Conservation (phyloP, 2,329 filamentous ascomycete genomes). For the Aureobasidium sp. region DNA sequence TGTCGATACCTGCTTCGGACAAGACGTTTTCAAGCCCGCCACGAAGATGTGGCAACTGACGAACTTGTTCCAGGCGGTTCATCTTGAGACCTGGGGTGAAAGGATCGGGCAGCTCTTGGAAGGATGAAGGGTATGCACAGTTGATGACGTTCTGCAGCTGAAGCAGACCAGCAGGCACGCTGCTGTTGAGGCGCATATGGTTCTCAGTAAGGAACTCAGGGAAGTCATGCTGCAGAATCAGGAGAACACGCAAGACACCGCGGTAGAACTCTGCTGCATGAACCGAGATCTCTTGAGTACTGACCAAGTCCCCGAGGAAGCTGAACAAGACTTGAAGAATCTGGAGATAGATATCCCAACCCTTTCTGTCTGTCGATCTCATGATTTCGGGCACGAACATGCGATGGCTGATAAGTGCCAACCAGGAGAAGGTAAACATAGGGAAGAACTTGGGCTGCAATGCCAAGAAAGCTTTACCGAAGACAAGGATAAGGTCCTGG, state of each 20-base stretch:
- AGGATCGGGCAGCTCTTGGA: slow-evolving; percentile 57
- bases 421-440: slow-evolving; percentile 78
- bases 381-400: slow-evolving; percentile 75
- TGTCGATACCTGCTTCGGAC: slow-evolving; percentile 44
- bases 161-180: slow-evolving; percentile 72
- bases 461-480: slow-evolving; percentile 63
- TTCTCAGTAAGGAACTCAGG: slow-evolving; percentile 87
- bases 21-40: slow-evolving; percentile 51
- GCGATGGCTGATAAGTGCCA: slow-evolving; percentile 73
- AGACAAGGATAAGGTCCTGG: slow-evolving; percentile 52
- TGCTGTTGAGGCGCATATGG: slow-evolving; percentile 71
- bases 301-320: slow-evolving; percentile 72
- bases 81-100: slow-evolving; percentile 66
- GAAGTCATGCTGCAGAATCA: slow-evolving; percentile 88
- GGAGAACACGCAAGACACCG: slow-evolving; percentile 69
- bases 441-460: slow-evolving; percentile 72
- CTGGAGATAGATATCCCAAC: slow-evolving; percentile 69
- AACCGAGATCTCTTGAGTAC: slow-evolving; percentile 58
- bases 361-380: slow-evolving; percentile 54
- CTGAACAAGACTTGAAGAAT: slow-evolving; percentile 41
- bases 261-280: slow-evolving; percentile 78
- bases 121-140: slow-evolving; percentile 64
- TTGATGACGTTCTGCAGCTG: slow-evolving; percentile 86
- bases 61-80: slow-evolving; percentile 67
- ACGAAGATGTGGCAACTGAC: slow-evolving; percentile 55